Percentiles rank a stretch among this genome's conserved stretches.
Conservation (phyloP, 805 yeast species). For the Blastobotrys peoriensis region DNA sequence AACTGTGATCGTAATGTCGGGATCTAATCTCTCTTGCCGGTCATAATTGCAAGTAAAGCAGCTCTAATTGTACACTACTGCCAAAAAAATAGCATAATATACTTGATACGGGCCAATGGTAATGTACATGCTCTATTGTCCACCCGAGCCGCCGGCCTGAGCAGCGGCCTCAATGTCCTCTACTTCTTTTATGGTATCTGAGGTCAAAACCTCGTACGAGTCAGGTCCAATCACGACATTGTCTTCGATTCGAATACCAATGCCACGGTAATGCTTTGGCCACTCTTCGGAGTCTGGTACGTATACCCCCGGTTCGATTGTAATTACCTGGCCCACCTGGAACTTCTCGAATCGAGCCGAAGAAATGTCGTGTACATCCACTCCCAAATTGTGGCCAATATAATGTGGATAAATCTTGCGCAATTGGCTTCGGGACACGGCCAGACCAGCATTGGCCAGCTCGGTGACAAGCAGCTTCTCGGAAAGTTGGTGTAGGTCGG, state of each 20-base stretch:
- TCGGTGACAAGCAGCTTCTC: slow-evolving; percentile 55
- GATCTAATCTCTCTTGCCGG: no score
- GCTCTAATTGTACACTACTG: no score
- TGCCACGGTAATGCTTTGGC: slow-evolving; percentile 77
- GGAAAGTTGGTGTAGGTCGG: slow-evolving; percentile 71
- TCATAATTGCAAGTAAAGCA: no score
- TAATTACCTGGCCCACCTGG: slow-evolving; percentile 70
- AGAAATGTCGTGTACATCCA: slow-evolving; percentile 54
- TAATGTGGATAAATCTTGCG: slow-evolving; percentile 77
- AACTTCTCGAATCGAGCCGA: slow-evolving; percentile 49
- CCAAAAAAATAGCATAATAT: no score
- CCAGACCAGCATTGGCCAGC: slow-evolving; percentile 66
- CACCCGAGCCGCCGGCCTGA: no score
- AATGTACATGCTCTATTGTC: no score
- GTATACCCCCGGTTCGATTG: slow-evolving; percentile 95
- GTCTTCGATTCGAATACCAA: slow-evolving; percentile 94
- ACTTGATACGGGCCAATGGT: no score
- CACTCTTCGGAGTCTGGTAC: slow-evolving; percentile 65
- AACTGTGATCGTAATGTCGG: no score
- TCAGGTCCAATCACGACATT: slow-evolving; percentile 75
- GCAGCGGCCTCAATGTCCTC: slow-evolving; percentile 67
- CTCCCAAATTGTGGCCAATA: slow-evolving; percentile 91
- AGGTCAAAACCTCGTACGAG: slow-evolving; percentile 56
- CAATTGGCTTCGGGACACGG: slow-evolving; percentile 22
- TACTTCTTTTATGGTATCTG: slow-evolving; percentile 81